phyloP scores from a whole-genome alignment of 2,329 filamentous ascomycete species.

The Fusarium begoniae region DNA sequence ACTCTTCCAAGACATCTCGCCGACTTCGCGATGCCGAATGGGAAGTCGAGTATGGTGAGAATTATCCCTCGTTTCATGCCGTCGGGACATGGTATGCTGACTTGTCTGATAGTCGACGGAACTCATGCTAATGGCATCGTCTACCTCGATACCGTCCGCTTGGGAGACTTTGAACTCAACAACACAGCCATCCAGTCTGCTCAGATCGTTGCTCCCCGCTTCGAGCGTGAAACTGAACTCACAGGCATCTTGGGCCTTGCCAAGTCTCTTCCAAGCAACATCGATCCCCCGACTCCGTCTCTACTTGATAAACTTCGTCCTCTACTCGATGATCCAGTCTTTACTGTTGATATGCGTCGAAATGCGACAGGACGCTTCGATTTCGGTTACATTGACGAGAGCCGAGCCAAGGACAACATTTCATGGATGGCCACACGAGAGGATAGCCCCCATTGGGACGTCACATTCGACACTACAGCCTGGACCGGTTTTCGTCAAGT shows the following conservation, averaged over 20 bases:
- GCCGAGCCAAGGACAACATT: conserved; percentile 52
- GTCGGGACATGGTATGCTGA: background rate
- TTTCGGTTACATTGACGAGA: conserved; percentile 59
- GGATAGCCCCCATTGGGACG: conserved; percentile 51
- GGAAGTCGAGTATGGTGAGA: conserved; percentile 59
- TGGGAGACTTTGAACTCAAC: conserved; percentile 56
- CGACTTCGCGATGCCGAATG: conserved; percentile 56
- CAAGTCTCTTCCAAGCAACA: conserved; percentile 56
- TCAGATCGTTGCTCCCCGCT: conserved; percentile 51
- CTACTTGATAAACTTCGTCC: conserved; percentile 57
- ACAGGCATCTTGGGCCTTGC: conserved; percentile 64
- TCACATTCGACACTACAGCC: conserved; percentile 59
- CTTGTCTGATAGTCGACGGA: conserved; percentile 51
- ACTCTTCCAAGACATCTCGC: conserved; percentile 55
- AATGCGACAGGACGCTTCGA: conserved; percentile 60
- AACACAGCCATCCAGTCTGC: conserved; percentile 62
- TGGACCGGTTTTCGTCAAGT: conserved; percentile 57
- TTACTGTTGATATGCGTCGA: conserved; percentile 60
- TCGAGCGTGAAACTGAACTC: conserved; percentile 54
- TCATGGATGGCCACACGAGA: conserved; percentile 52
- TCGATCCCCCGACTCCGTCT: conserved; percentile 53
- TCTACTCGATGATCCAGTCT: conserved; percentile 53
- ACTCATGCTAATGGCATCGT: conserved; percentile 57
- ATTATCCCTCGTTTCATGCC: conserved; percentile 14
- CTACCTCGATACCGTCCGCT: conserved; percentile 59